Conservation (phyloP, 352 stramenopile genomes). For the Phytopythium boreale region DNA sequence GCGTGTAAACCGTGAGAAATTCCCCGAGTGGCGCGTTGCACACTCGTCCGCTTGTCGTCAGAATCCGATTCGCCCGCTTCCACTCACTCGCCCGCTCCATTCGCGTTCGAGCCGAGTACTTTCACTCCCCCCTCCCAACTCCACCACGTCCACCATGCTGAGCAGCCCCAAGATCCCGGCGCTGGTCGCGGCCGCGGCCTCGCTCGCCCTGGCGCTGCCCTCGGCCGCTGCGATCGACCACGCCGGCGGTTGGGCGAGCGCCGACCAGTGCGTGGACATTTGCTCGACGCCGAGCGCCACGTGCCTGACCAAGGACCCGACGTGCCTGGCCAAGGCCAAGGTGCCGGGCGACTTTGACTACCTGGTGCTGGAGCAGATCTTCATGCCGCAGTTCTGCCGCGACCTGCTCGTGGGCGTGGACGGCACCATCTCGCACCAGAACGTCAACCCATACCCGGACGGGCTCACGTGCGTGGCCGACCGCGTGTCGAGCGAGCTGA, state of each 20-base stretch:
- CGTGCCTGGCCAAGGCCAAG: conserved; percentile 60
- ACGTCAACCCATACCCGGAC: conserved; percentile 61
- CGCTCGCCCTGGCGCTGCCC: conserved; percentile 13
- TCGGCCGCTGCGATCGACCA: conserved; percentile 41
- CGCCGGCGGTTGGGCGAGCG: conserved; percentile 48
- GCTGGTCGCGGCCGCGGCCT: conserved; percentile 8
- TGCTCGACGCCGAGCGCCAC: conserved; percentile 59
- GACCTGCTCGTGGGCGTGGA: conserved; percentile 68
- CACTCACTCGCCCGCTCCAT: conserved; percentile 3
- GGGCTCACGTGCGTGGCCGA: conserved; percentile 42
- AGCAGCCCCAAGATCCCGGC: conserved; percentile 4
- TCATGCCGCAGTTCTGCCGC: conserved; percentile 77
- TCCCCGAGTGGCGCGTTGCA: neutral
- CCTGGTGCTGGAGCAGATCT: conserved; percentile 74
- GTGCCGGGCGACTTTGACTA: conserved; percentile 72
- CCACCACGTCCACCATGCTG: neutral
- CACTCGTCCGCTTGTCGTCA: neutral
- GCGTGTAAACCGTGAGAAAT: neutral
- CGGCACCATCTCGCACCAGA: conserved; percentile 78
- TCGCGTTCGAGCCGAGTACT: conserved; percentile 2
- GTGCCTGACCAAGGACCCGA: conserved; percentile 47
- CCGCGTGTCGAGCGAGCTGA: conserved; percentile 51
- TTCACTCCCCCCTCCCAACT: neutral
- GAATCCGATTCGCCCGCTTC: conserved; percentile 4
- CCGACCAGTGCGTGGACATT: conserved; percentile 68